These are phyloP conservation scores for Exophiala oligosperma DNA, from an alignment of 2,329 filamentous ascomycete species.

Conservation along the genomic window DNA sequence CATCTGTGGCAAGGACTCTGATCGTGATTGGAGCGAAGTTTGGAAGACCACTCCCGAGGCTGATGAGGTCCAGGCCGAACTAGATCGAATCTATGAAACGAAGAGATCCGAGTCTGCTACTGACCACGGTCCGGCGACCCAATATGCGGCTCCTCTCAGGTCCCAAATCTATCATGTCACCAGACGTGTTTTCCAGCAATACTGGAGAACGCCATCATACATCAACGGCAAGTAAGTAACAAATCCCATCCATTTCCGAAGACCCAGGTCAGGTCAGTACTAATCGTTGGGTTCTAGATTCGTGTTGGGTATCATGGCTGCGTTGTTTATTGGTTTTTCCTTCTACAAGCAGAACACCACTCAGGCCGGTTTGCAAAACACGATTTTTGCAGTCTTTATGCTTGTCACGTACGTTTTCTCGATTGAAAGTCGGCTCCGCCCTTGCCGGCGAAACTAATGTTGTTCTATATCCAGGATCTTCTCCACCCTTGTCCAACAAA, in stretches of 20 bases:
- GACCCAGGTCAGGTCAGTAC: too few species aligned
- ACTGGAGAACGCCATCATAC: conserved; percentile 78
- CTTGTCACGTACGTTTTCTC: conserved; percentile 52
- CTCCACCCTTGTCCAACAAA: conserved; percentile 48
- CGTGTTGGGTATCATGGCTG: conserved; percentile 52
- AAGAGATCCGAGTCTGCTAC: conserved; percentile 47
- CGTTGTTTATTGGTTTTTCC: conserved; percentile 53
- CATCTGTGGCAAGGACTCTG: conserved; percentile 59
- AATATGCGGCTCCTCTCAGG: conserved; percentile 74
- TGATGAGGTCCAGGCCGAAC: conserved; percentile 54
- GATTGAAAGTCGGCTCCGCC: background rate
- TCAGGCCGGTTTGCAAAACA: conserved; percentile 67
- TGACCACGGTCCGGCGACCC: conserved; percentile 45
- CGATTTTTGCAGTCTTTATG: conserved; percentile 70
- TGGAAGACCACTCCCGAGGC: conserved; percentile 62
- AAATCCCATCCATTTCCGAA: conserved; percentile 31
- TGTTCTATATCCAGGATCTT: conserved; percentile 43
- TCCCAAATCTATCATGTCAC: conserved; percentile 67
- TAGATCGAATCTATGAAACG: conserved; percentile 56
- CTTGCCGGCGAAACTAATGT: background rate
- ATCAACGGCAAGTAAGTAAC: conserved; percentile 54
- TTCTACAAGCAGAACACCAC: conserved; percentile 69
- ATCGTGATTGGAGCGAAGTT: conserved; percentile 61
- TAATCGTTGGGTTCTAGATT: conserved; percentile 54
- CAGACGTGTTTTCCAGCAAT: conserved; percentile 79